These are phyloP conservation scores for Solanum pinnatisectum DNA, from an alignment of 257 asterid genomes.

Conservation along the genomic window DNA sequence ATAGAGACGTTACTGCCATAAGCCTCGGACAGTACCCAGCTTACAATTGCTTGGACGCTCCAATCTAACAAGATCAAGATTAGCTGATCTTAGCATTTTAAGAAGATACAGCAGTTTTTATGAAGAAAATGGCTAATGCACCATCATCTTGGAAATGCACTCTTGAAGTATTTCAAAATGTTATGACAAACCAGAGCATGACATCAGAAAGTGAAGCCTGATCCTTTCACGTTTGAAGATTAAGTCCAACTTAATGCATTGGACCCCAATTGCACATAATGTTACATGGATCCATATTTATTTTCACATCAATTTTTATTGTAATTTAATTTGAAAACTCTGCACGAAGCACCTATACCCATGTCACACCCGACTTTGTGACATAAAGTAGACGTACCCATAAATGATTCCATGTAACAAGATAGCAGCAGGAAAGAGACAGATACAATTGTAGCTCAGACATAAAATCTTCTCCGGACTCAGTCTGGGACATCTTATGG, in stretches of 20 bases:
- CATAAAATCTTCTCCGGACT: background rate
- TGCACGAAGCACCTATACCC: background rate
- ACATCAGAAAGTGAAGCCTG: background rate
- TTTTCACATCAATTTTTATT: background rate
- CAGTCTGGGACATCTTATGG: background rate
- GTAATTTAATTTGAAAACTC: background rate
- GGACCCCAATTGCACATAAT: background rate
- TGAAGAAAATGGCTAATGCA: background rate
- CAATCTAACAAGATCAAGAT: constrained; percentile 59
- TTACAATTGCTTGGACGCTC: constrained; percentile 85
- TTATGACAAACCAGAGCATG: background rate
- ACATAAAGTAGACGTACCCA: background rate
- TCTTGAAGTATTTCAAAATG: background rate
- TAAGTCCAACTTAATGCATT: background rate
- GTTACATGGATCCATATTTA: background rate
- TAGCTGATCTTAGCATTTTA: constrained; percentile 21
- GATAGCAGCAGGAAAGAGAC: background rate
- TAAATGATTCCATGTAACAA: background rate
- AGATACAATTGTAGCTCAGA: background rate
- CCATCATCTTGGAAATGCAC: background rate
- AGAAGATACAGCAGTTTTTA: background rate
- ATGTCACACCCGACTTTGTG: background rate
- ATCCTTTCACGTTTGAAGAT: background rate
- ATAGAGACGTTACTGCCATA: constrained; percentile 48
- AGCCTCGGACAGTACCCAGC: constrained; percentile 59